Base-by-base conservation (phyloP, 768 basidiomycete species). In the Sarcodon aspratus region DNA sequence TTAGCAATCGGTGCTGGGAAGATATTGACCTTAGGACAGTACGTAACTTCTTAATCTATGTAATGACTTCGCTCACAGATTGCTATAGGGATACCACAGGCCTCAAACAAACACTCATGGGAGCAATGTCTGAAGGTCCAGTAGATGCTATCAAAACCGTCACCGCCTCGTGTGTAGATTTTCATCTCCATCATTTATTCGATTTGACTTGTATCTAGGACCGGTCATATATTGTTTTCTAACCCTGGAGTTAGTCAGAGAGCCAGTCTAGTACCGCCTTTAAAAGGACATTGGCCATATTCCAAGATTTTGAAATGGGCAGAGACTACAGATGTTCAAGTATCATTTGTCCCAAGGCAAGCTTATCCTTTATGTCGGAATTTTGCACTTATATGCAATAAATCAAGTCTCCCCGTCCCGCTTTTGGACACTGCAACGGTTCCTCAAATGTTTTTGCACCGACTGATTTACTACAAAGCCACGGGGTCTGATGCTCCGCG, bases 181-280 rank as follows among this genome's bases (percentile, higher is more conserved):
- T 8, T 13, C 40, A 27, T 27, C 21, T 42, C 13, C 8, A 17
- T 42, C 9, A 17, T 9, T 17, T 27, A 42, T 15, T 13, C 9
- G 27, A 15, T 42, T 8, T 17, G 13, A 15, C 5, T 42, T 9
- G 40, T 27, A 13, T 40, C 40, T 46, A 86, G 83, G 33, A 59
- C 78, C 34, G 84, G 84, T 0, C 81, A 86, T 56, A 48, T 82
- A 11, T 63, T 86, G n/a, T 61, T 80, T 47, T 64, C 66, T 10
- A 63, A 71, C 2, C 49, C 60, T 7, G 55, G 63, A n/a, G 48
- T 58, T 33, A 63, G 62, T 36, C 62, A 66, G 46, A 66, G 61
- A 34, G 53, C 61, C 7, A 67, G 61, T 11, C 66, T 82, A 21
- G 56, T 62, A 17, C 73, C 79, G 27, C 80, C 79, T 9, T 55